Conservation (phyloP, 1,139 yeast genomes). For the Kurtzmaniella quercitrusa region DNA sequence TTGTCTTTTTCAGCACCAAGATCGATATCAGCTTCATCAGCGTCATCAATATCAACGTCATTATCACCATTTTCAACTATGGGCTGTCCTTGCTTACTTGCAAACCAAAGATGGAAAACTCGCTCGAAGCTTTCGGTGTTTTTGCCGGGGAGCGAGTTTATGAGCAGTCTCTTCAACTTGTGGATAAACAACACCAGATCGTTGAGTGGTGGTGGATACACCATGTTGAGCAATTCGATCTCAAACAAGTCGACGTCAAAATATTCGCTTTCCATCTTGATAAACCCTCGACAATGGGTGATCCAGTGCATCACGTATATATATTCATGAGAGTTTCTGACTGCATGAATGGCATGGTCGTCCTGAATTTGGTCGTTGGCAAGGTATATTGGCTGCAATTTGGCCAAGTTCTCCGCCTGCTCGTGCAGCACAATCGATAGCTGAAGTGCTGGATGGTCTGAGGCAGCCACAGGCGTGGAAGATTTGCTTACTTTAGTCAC, state of each 20-base stretch:
- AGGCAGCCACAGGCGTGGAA: constrained; percentile 3
- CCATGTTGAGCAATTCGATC: constrained; percentile 45
- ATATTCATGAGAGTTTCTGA: constrained; percentile 31
- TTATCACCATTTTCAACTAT: constrained; percentile 8
- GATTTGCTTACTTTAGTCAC: constrained; percentile 3
- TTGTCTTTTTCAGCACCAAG: constrained; percentile 5
- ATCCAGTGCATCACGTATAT: constrained; percentile 51
- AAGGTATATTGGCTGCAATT: constrained; percentile 24
- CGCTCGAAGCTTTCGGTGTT: constrained; percentile 1
- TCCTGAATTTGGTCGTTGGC: constrained; percentile 19
- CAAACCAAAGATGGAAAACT: not conserved
- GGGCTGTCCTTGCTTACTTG: not conserved
- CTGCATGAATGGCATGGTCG: constrained; percentile 10
- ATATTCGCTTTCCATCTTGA: constrained; percentile 40
- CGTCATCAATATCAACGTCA: constrained; percentile 6
- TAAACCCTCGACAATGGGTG: constrained; percentile 39
- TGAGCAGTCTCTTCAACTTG: constrained; percentile 37
- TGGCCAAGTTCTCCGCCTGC: constrained; percentile 22
- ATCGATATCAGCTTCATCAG: constrained; percentile 7
- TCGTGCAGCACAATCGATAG: constrained; percentile 25
- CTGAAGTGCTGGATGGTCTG: constrained; percentile 19
- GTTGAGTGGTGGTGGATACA: constrained; percentile 31
- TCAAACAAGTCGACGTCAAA: constrained; percentile 55
- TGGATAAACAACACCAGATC: constrained; percentile 33
- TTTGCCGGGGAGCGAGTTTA: constrained; percentile 23